Conservation (phyloP, 2,329 filamentous ascomycete genomes). For the Ophiocordyceps camponoti-saundersi region DNA sequence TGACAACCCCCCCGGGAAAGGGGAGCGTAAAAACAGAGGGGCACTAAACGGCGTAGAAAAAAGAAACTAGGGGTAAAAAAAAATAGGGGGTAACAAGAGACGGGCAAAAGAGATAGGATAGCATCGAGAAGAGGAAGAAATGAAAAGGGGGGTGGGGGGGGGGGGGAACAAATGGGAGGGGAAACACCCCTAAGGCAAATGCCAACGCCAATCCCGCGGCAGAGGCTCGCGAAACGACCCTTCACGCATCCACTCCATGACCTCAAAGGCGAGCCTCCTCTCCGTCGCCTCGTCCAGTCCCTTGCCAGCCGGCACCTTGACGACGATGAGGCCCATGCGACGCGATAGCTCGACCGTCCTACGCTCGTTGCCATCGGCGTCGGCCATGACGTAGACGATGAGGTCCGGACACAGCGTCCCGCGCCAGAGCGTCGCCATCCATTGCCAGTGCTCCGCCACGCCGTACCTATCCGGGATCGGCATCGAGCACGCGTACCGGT, state of each 20-base stretch:
- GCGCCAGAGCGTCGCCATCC: conserved; percentile 89
- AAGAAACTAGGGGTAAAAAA: not conserved
- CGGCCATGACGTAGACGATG: conserved; percentile 46
- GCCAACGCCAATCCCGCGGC: conserved; percentile 6
- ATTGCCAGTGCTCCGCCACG: conserved; percentile 88
- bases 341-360: conserved; percentile 39
- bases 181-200: not conserved
- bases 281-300: conserved; percentile 51
- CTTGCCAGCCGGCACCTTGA: conserved; percentile 26
- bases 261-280: conserved; percentile 68
- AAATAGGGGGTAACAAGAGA: not conserved
- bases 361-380: conserved; percentile 16
- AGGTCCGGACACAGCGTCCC: conserved; percentile 70
- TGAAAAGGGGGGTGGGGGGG: no score
- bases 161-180: not conserved
- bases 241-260: conserved; percentile 59
- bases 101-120: not conserved
- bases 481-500: conserved; percentile 55
- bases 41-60: no score
- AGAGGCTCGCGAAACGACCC: conserved; percentile 21
- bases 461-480: conserved; percentile 64
- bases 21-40: no score
- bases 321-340: conserved; percentile 34
- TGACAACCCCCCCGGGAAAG: not conserved
- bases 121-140: not conserved